phyloP scores from a whole-genome alignment of 192 early-diverging fungal species.

The Coemansia sp. region DNA sequence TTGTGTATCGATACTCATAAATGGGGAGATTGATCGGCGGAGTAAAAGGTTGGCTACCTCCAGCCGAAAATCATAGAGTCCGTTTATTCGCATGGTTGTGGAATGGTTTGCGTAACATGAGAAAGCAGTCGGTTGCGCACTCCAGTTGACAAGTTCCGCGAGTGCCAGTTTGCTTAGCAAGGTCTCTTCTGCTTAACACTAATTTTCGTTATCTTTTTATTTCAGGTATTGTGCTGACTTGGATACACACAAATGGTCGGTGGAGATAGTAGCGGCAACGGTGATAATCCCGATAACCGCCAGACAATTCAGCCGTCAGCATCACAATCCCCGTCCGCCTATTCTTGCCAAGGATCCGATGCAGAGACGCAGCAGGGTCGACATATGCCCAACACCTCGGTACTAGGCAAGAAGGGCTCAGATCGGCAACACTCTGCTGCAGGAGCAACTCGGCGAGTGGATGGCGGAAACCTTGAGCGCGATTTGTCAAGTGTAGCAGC shows the following conservation, averaged over 20 bases:
- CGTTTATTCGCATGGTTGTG: neutral
- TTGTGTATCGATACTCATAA: neutral
- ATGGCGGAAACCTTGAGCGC: neutral
- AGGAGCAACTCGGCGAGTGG: neutral
- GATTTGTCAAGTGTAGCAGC: constrained; percentile 8
- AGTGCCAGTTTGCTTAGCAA: neutral
- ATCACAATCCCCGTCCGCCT: neutral
- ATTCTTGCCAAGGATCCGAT: neutral
- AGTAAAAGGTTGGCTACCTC: neutral
- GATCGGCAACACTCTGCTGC: neutral
- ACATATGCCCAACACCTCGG: neutral
- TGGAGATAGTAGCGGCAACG: neutral
- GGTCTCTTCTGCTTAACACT: neutral
- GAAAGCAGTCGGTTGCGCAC: neutral
- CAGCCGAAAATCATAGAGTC: neutral
- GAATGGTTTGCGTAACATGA: neutral
- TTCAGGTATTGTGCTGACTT: neutral
- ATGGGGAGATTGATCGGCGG: neutral
- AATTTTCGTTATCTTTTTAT: neutral
- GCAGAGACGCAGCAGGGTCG: neutral
- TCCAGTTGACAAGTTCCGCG: neutral
- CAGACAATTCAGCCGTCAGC: neutral
- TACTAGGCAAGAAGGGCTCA: neutral
- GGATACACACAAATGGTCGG: neutral
- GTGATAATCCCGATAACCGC: neutral